Evolutionary conservation across 371 early-diverging fungal species (phyloP), one percentile per base, ranked within the genome.

Genomic region (Rhizomucor miehei): DNA sequence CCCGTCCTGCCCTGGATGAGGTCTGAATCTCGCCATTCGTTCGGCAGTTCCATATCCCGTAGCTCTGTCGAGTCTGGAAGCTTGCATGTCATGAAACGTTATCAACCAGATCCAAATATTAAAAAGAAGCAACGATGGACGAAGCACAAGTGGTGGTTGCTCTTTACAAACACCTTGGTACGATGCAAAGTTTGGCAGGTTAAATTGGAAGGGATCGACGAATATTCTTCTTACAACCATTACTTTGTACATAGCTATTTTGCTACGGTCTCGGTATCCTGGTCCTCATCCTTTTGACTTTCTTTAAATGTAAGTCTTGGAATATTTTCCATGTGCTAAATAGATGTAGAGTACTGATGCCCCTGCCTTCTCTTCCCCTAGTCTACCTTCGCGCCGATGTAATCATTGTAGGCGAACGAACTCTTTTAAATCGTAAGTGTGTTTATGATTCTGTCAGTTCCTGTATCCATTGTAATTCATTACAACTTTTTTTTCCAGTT

Each of bases 151-250:
- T 69, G 75, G 66, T 66, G 73, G 63, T 55, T 84, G 8, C 59
- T 81, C 3, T 41, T 80, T 10, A 56, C 79, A 11, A 84, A 84
- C 43, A 79, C 79, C 6, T 21, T 81, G 49, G 81, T 81, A 77
- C n/a, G n/a, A n/a, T n/a, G n/a, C n/a, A n/a, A 55, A 57, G 24
- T 6, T 3, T 13, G 38, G 46, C 2, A 51, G 38, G 38, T 9
- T 14, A 38, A 14, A 9, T 38, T 38, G 38, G 38, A 38, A 38
- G 38, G 38, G 38, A 40, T 2, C 37, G 12, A 24, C 35, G n/a
- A n/a, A 29, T 50, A 36, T 21, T 13, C 10, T 49, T 12, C 9
- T 36, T 36, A 35, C 8, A 12, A 8, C 9, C 35, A 8, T 25
- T 49, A 12, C 6, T 44, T 20, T 19, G 24, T 2, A 8, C 46